phyloP scores from a whole-genome alignment of 1,284 basidiomycete genomes.

The Ustilago vetiveriae region DNA sequence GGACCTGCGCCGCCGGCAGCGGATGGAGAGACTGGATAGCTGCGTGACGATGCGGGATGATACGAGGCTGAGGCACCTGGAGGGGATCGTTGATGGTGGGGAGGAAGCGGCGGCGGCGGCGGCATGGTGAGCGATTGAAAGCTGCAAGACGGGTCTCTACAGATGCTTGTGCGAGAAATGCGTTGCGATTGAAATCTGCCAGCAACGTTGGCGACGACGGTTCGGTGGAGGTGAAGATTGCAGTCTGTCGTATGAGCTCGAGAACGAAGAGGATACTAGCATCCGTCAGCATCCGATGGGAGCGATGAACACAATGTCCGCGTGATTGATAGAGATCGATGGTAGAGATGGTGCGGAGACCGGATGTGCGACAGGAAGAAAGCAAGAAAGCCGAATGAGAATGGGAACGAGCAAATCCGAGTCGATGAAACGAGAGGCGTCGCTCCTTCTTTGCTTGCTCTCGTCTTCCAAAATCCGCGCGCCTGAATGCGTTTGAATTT shows the following conservation, averaged over 20 bases:
- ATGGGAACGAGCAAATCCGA: too few species aligned
- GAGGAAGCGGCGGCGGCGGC: constrained; percentile 12
- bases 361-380: background rate
- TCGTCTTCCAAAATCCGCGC: background rate
- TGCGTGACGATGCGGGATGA: constrained; percentile 16
- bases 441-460: background rate
- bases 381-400: background rate
- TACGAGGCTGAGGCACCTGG: constrained; percentile 27
- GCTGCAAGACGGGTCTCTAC: too few species aligned
- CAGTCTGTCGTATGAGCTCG: too few species aligned
- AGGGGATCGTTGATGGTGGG: constrained; percentile 24
- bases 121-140: constrained; percentile 15
- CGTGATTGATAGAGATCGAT: too few species aligned
- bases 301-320: too few species aligned
- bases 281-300: too few species aligned
- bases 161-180: too few species aligned
- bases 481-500: background rate
- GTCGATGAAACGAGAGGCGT: background rate
- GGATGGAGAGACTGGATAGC: constrained; percentile 28
- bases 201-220: too few species aligned
- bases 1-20: constrained; percentile 10
- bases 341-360: too few species aligned
- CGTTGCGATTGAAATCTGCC: too few species aligned
- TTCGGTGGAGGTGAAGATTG: too few species aligned
- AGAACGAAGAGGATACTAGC: too few species aligned